These are phyloP conservation scores for Papiliotrema laurentii DNA, from an alignment of 1,284 basidiomycete species.

Conservation along the genomic window DNA sequence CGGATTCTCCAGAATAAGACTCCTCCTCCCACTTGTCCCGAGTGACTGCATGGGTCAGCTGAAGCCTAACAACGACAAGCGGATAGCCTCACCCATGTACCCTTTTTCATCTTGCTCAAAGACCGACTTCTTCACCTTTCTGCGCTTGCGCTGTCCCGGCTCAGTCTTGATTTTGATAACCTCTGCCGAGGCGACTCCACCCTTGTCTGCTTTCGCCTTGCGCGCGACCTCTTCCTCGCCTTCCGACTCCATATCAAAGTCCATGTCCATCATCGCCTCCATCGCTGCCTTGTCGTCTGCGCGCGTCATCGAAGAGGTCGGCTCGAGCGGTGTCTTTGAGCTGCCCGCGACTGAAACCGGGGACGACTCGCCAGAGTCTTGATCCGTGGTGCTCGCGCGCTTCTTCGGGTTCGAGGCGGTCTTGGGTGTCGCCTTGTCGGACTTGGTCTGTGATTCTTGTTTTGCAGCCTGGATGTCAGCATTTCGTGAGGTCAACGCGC, in stretches of 20 bases:
- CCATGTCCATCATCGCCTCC: constrained; percentile 44
- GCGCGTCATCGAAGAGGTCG: constrained; percentile 32
- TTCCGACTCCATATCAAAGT: constrained; percentile 22
- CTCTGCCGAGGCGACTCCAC: constrained; percentile 3
- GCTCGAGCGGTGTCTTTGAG: constrained; percentile 15
- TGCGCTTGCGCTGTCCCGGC: constrained; percentile 19
- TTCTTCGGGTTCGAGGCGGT: neutral
- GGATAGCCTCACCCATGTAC: constrained; percentile 31
- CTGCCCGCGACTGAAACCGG: neutral
- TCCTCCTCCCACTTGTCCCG: constrained; percentile 34
- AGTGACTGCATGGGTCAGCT: constrained; percentile 17
- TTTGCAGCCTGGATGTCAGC: neutral
- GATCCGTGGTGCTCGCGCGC: neutral
- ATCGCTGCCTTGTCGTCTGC: constrained; percentile 40
- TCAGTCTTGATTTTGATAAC: constrained; percentile 23
- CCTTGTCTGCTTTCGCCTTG: constrained; percentile 6
- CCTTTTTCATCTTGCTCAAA: constrained; percentile 37
- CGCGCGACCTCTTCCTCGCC: constrained; percentile 12
- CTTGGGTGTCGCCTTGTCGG: neutral
- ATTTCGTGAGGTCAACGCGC: neutral
- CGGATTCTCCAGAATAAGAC: constrained; percentile 31
- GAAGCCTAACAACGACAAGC: too few relatives aligned
- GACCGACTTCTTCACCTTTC: constrained; percentile 39
- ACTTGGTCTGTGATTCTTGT: neutral
- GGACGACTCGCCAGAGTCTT: neutral